These are phyloP conservation scores for Neurospora pannonica DNA, from an alignment of 495 filamentous ascomycete genomes.

Conservation along the genomic window DNA sequence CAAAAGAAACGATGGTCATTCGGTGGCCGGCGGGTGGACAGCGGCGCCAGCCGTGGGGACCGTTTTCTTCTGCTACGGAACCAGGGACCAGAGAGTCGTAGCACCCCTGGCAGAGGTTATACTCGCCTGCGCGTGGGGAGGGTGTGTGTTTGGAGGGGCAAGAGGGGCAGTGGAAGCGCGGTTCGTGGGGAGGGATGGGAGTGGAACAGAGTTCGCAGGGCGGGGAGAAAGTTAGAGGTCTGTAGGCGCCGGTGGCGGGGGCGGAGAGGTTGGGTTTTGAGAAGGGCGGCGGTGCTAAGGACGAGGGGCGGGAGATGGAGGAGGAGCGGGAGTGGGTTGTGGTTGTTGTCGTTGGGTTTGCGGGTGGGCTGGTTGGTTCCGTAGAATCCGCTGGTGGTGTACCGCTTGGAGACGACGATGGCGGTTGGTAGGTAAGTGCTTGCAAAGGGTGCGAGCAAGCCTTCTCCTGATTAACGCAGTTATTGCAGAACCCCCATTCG, in stretches of 20 bases:
- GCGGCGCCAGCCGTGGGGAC: constrained; percentile 67
- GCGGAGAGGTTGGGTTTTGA: constrained; percentile 15
- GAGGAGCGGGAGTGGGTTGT: constrained; percentile 12
- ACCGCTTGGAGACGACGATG: not conserved
- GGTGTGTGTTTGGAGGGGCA: constrained; percentile 25
- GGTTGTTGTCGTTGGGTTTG: not conserved
- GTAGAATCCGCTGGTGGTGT: not conserved
- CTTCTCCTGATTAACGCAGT: constrained; percentile 66
- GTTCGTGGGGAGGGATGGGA: constrained; percentile 55
- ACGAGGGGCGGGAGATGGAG: constrained; percentile 8
- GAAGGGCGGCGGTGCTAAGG: constrained; percentile 6
- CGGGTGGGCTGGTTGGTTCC: not conserved
- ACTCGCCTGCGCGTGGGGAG: constrained; percentile 58
- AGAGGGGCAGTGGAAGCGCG: constrained; percentile 62
- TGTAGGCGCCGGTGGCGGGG: constrained; percentile 21
- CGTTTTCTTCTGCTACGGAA: constrained; percentile 60
- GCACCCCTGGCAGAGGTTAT: constrained; percentile 72
- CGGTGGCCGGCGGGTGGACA: constrained; percentile 65
- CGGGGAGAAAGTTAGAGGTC: constrained; percentile 56
- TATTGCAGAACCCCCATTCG: constrained; percentile 84
- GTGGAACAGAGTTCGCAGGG: constrained; percentile 66
- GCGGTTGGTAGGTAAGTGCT: constrained; percentile 42
- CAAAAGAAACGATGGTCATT: constrained; percentile 71
- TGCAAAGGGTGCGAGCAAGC: constrained; percentile 72
- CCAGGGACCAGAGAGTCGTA: constrained; percentile 55